These are phyloP conservation scores for Yamadazyma songkhlaensis DNA, from an alignment of 1,139 yeast genomes.

Conservation along the genomic window DNA sequence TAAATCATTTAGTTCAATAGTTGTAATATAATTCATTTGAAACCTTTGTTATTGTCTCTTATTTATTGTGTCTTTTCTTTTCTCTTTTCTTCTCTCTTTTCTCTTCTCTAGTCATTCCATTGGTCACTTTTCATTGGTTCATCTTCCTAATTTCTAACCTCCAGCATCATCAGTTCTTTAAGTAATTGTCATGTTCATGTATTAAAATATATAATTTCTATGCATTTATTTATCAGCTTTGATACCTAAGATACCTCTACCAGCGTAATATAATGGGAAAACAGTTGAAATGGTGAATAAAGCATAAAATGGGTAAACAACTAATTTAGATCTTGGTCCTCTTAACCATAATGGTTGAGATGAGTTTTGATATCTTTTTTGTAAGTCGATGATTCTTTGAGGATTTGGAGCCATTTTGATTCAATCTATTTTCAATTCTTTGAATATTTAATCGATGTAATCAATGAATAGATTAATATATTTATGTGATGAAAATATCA, in stretches of 20 bases:
- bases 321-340: slow-evolving; percentile 69
- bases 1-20: slow-evolving; percentile 8
- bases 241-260: slow-evolving; percentile 73
- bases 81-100: too few species aligned
- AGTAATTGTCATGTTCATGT: slow-evolving; percentile 3
- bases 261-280: slow-evolving; percentile 71
- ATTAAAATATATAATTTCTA: slow-evolving; percentile 6
- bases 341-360: slow-evolving; percentile 75
- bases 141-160: too few species aligned
- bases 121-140: too few species aligned
- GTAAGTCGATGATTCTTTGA: slow-evolving; percentile 70
- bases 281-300: slow-evolving; percentile 72
- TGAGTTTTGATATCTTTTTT: slow-evolving; percentile 70
- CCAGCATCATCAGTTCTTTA: too few species aligned
- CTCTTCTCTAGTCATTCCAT: too few species aligned
- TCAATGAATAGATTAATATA: not conserved
- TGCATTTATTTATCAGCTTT: slow-evolving; percentile 42
- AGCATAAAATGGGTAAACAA: slow-evolving; percentile 88
- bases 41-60: not conserved
- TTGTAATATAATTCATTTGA: too few species aligned
- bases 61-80: not conserved
- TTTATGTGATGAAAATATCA: slow-evolving; percentile 10
- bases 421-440: not conserved
- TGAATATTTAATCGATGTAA: too few species aligned
- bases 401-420: slow-evolving; percentile 42